Evolutionary conservation across 2,329 filamentous ascomycete species (phyloP).

Genomic region (Lasiodiplodia hormozganensis): DNA sequence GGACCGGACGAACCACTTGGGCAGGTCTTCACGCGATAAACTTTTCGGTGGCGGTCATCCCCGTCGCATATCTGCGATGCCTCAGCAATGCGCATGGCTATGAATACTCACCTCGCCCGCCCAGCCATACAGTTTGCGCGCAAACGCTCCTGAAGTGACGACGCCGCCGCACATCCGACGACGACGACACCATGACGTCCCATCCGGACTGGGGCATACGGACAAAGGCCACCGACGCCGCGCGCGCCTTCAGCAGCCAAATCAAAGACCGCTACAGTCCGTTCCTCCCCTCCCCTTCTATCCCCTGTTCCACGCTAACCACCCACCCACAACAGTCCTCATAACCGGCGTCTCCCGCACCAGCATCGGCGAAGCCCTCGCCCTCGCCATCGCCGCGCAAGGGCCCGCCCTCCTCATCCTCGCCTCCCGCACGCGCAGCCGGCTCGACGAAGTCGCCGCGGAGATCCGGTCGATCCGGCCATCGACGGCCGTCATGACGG

Average conservation of each 20-base stretch:
- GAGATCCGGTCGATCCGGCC: constrained; percentile 45
- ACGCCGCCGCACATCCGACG: not conserved
- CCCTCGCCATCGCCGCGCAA: constrained; percentile 40
- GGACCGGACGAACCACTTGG: not conserved
- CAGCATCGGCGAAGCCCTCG: constrained; percentile 41
- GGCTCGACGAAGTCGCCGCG: constrained; percentile 48
- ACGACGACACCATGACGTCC: constrained; percentile 34
- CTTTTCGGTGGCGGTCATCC: not conserved
- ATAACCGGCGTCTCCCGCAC: constrained; percentile 40
- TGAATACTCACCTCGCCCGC: not conserved
- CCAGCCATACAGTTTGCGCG: not conserved
- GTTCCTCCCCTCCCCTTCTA: no score
- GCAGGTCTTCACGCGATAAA: constrained; percentile 8
- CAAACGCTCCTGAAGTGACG: not conserved
- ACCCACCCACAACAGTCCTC: constrained; percentile 6
- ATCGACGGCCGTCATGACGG: constrained; percentile 41
- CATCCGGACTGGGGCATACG: constrained; percentile 44
- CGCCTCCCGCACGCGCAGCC: constrained; percentile 53
- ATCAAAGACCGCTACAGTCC: constrained; percentile 41
- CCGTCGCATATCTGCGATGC: not conserved
- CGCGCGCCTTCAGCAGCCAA: constrained; percentile 38
- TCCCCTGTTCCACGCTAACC: no score
- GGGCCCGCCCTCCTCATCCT: constrained; percentile 41
- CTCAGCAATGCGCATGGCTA: not conserved
- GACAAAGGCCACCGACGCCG: constrained; percentile 42